Base-by-base conservation (phyloP, 805 yeast species). In the Starmera dryadoides region DNA sequence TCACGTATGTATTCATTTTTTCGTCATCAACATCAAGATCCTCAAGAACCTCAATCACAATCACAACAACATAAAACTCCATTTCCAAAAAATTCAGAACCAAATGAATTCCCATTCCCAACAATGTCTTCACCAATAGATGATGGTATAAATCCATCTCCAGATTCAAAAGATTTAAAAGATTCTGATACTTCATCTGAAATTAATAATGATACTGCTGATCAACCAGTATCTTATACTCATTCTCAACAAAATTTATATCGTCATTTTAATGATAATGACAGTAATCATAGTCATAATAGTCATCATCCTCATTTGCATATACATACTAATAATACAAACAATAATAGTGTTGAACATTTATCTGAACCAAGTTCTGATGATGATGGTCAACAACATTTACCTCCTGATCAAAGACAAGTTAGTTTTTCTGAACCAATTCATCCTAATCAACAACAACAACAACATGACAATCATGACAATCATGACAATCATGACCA, bases 351-450 rank as follows among this genome's bases (percentile, higher is more conserved):
- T 1, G 45, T 36, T 12, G 46, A 45, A 12, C 42, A 41, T 39
- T 9, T 43, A 3, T 54, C 59, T 10, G 58, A 54, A 30, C 58
- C 55, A 3, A 9, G 35, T 28, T 49, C 50, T 1, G 49, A 42
- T 8, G 52, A 49, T 1, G 47, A 36, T 6, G 30, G 20, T 21
- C 23, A 18, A 3, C 9, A 14, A 10, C 29, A 38, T 16, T 15
- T 35, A 28, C 26, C 33, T 4, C 33, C 33, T 10, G 28, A 29
- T 5, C 17, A 19, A 16, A 35, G 33, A 15, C 15, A 15, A 8
- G 12, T 26, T 2, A n/a, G 23, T 21, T 21, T 21, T 21, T 21
- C 23, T 21, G 23, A 21, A 9, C 23, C 23, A 6, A 9, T 21
- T 21, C 23, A 9, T 21, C 23, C 23, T 6, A 6, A 21, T 16